Evolutionary conservation across 371 early-diverging fungal species (phyloP), one percentile per base, ranked within the genome.

Genomic region (Entomophthora muscae): DNA sequence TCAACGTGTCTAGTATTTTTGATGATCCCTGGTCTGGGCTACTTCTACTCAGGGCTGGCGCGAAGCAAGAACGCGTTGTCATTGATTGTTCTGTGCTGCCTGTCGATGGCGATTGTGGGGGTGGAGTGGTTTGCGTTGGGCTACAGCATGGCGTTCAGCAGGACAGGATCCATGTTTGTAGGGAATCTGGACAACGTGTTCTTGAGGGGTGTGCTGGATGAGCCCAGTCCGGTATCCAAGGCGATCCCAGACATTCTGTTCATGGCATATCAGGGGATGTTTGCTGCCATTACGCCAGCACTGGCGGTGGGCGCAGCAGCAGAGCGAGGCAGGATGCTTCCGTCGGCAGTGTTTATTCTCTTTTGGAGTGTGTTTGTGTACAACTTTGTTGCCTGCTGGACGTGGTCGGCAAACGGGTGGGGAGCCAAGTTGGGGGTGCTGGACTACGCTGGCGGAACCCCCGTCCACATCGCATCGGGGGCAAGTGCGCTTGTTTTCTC

Each of bases 21-120:
- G n/a, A n/a, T n/a, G n/a, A n/a, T n/a, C n/a, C n/a, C n/a, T n/a
- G n/a, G n/a, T 85, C 74, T 71, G 32, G 90, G 90, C n/a, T 89
- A 86, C 72, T 91, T 91, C 67, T 95, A 95, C 70, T 82, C 87
- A 65, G 95, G 95, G n/a, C 81, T 93, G 85, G 85, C 89, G 27
- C 76, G 90, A 42, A 74, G 75, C 70, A 90, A 89, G n/a, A n/a
- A n/a, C n/a, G n/a, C n/a, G n/a, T n/a, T n/a, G n/a, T n/a, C n/a
- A n/a, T n/a, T n/a, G n/a, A 85, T 91, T 71, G 83, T 91, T 69
- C 71, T 89, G 22, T 81, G 82, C 27, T 76, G 89, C 70, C 70
- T 91, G 27, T 78, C 88, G 23, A 77, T 86, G 13, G 84, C 89
- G 24, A 80, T 94, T 29, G 91, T 94, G 1, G 78, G 79, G 53